Base-by-base conservation (phyloP, 2,329 filamentous ascomycete genomes). In the Cadophora sp. region DNA sequence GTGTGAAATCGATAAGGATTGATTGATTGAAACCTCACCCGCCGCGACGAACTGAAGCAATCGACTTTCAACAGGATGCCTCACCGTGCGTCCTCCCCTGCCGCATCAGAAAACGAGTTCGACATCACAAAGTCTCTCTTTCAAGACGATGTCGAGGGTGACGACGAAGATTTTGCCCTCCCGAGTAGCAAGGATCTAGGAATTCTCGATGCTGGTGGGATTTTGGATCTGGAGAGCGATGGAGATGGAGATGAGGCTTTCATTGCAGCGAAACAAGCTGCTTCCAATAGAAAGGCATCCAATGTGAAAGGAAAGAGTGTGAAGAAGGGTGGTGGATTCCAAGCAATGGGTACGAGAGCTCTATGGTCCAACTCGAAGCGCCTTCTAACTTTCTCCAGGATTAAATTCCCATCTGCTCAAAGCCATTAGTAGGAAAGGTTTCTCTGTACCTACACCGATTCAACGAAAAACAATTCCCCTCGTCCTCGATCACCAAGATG, bases 321-420 rank as follows among this genome's bases (percentile, higher is more conserved):
- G 39, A 97, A 97, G 83, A 99, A 98, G 80, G 92, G 94, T 45
- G 96, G 96, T 75, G 96, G 95, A 62, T 99, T 99, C 77, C 96
- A 99, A 79, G 91, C 92, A 56, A 97, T 99, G 94, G 92, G 87
- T 89, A 80, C 66, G 81, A 70, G n/a, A 59, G 30, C 24, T 47
- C 36, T n/a, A 59, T 50, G 48, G 24, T 16, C 53, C 55, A 56
- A 50, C 41, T 43, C 22, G 27, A 45, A 30, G 36, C 36, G 30
- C 22, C 7, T 66, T 43, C 71, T 73, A 68, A 75, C 45, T 45
- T n/a, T 55, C 51, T 24, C 5, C 18, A 90, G 88, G 92, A 47
- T 82, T 98, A 65, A 97, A 92, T 80, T 84, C 89, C 13, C 90
- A 91, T 72, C 84, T 99, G 4, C 84, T 99, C 27, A 96, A 96